Base-by-base conservation (phyloP, 768 basidiomycete species). In the Mycena leptocephala region DNA sequence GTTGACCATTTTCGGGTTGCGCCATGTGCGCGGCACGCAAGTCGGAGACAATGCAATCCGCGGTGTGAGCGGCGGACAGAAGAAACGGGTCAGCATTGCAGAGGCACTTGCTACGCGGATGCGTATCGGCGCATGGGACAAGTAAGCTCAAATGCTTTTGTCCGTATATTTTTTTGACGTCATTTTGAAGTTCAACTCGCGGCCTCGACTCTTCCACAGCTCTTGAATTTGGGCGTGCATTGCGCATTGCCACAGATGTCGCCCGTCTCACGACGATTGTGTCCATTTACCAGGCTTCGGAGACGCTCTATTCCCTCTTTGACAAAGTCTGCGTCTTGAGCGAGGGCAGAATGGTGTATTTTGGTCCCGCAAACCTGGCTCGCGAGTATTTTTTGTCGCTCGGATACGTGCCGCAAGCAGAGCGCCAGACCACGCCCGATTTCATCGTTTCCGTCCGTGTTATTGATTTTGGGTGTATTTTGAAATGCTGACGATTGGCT, bases 261-360 rank as follows among this genome's bases (percentile, higher is more conserved):
- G 87, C 87, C 70, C 81, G 85, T 22, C 75, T 83, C 18, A 87
- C 93, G 1, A 95, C 93, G 0, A 89, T 97, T 71, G 94, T 95
- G n/a, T 93, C 95, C 0, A 91, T 97, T 41, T 96, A 97, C 83
- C 96, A 97, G 83, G 96, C 95, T 14, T 93, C 94, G 86, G 92
- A 92, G 81, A 82, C 82, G 24, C 77, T 89, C 0, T 88, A 87
- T 74, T 39, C 82, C 51, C 82, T 84, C 51, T 93, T 96, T 80
- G 94, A 96, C 88, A 95, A 96, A 81, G 94, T 96, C 43, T 92
- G 93, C 81, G 91, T 96, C 35, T 89, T 97, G 79, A 91, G 94
- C 83, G 93, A 93, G 72, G 94, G 95, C 3, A 85, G 88, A 35
- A 93, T 94, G 89, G 92, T 91, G 32, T 97, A 93, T 85, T 96